Conservation (phyloP, 2,329 filamentous ascomycete genomes). For the Geosmithia morbida region DNA sequence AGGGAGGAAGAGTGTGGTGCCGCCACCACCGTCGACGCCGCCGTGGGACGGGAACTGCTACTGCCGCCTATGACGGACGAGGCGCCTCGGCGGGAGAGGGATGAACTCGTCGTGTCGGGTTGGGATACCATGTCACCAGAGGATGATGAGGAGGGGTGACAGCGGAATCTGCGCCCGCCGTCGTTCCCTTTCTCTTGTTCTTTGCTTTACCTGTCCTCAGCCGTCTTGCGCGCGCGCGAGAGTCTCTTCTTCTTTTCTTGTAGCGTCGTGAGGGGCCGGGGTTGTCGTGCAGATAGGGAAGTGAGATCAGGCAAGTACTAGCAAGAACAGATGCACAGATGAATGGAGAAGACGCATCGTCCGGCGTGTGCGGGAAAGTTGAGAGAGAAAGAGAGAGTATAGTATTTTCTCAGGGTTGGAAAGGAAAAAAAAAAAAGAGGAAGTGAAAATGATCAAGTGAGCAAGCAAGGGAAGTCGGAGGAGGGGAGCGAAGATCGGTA, state of each 20-base stretch:
- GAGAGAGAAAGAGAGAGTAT: neutral
- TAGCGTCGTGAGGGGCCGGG: no score
- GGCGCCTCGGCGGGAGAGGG: slow-evolving; percentile 15
- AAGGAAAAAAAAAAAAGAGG: neutral
- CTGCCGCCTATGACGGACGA: slow-evolving; percentile 41
- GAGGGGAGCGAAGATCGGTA: neutral
- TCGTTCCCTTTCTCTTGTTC: no score
- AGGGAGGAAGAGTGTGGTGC: slow-evolving; percentile 31
- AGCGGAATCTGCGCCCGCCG: neutral
- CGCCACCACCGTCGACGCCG: slow-evolving; percentile 21
- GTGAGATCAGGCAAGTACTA: neutral
- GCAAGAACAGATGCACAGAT: neutral
- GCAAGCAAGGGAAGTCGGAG: neutral
- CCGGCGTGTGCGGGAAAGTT: neutral
- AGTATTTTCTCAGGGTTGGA: neutral
- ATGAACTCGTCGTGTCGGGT: slow-evolving; percentile 14
- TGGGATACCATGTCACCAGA: slow-evolving; percentile 5
- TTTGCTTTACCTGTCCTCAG: no score
- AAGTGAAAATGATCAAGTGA: neutral
- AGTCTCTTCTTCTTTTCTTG: no score
- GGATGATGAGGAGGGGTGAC: neutral
- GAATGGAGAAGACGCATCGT: neutral
- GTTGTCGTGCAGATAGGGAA: neutral
- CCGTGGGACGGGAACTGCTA: slow-evolving; percentile 33
- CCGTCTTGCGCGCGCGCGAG: no score